Conservation (phyloP, 805 yeast genomes). For the Saccharomycopsis olivae region DNA sequence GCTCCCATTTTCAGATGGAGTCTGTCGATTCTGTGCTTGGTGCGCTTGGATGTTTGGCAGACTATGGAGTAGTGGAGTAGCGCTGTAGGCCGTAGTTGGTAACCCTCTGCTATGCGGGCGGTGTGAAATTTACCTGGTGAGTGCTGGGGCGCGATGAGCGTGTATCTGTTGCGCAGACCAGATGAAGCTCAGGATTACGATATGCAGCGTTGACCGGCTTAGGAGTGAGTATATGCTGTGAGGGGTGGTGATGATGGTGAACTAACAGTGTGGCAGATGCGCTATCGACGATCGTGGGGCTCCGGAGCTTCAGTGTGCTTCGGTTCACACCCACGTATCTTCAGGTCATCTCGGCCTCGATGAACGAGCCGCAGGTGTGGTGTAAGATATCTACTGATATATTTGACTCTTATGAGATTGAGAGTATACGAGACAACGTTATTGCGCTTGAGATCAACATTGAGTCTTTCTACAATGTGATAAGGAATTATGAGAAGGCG, state of each 20-base stretch:
- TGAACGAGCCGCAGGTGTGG: constrained; percentile 61
- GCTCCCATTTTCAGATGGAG: too few species aligned
- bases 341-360: constrained; percentile 39
- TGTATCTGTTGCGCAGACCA: too few species aligned
- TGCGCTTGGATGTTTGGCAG: too few species aligned
- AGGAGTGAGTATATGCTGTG: constrained; percentile 23
- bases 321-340: constrained; percentile 42
- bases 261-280: constrained; percentile 29
- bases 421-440: constrained; percentile 40
- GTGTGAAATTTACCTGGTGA: too few species aligned
- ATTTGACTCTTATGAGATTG: constrained; percentile 40
- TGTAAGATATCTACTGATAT: constrained; percentile 39
- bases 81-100: too few species aligned
- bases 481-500: constrained; percentile 45
- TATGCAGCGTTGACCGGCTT: constrained; percentile 23
- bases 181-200: constrained; percentile 26
- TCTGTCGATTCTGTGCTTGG: too few species aligned
- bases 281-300: constrained; percentile 36
- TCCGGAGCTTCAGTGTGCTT: constrained; percentile 47
- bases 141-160: too few species aligned
- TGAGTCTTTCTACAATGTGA: constrained; percentile 48
- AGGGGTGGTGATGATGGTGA: too few species aligned
- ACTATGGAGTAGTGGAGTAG: too few species aligned
- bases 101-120: too few species aligned
- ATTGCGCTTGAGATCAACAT: constrained; percentile 53